Evolutionary conservation across 2,329 filamentous ascomycete species (phyloP).

Genomic region (Botrytis deweyae): DNA sequence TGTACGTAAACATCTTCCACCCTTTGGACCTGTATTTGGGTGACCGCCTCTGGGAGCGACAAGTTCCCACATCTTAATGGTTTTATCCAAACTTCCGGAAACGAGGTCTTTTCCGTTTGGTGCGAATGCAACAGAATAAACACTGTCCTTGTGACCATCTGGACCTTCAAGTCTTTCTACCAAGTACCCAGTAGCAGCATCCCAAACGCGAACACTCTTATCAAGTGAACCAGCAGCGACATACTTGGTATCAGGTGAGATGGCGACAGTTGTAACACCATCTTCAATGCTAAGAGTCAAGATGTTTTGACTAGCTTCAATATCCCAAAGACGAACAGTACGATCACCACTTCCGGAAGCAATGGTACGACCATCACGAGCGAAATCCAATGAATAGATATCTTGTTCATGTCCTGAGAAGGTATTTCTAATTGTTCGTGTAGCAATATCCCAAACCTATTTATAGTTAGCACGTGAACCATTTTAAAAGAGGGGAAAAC

Average conservation of each 20-base stretch:
- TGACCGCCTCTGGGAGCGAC: constrained; percentile 67
- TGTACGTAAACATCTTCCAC: constrained; percentile 90
- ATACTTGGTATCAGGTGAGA: constrained; percentile 90
- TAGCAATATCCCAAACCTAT: constrained; percentile 91
- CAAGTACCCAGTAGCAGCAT: constrained; percentile 79
- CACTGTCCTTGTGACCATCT: constrained; percentile 93
- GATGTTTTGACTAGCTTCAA: constrained; percentile 78
- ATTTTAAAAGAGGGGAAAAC: constrained; percentile 39
- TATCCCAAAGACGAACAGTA: constrained; percentile 94
- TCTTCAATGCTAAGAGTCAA: constrained; percentile 91
- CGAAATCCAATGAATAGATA: constrained; percentile 95
- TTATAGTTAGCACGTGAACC: constrained; percentile 25
- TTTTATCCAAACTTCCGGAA: constrained; percentile 93
- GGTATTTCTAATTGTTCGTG: constrained; percentile 80
- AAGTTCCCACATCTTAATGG: constrained; percentile 99
- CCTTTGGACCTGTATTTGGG: constrained; percentile 68
- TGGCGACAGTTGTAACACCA: constrained; percentile 94
- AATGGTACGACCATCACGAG: constrained; percentile 88
- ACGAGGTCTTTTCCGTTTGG: constrained; percentile 91
- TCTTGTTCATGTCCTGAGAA: constrained; percentile 98
- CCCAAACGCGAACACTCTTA: constrained; percentile 98
- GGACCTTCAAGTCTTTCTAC: constrained; percentile 90
- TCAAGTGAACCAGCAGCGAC: constrained; percentile 94
- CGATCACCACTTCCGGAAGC: constrained; percentile 93
- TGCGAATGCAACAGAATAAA: constrained; percentile 95